Conservation (phyloP, 2,329 filamentous ascomycete species). For the Sphaerulina musiva region DNA sequence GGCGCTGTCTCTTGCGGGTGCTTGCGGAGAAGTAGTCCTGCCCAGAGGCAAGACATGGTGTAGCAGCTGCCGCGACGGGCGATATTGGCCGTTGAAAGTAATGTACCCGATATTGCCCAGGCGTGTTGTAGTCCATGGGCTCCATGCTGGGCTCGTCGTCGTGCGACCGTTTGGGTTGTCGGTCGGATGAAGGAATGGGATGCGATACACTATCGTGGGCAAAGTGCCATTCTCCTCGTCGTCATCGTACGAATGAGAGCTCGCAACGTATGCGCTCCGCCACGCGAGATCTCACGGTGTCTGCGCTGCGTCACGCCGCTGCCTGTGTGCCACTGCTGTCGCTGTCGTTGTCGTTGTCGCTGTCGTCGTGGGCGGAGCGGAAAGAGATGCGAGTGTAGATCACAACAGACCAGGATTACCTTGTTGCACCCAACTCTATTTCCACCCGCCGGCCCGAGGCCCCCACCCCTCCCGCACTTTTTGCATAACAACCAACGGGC, state of each 20-base stretch:
- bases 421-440: background rate
- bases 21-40: constrained; percentile 28
- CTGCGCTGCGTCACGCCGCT: background rate
- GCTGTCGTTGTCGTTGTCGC: background rate
- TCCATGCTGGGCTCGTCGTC: constrained; percentile 12
- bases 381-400: constrained; percentile 3
- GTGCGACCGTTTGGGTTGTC: constrained; percentile 10
- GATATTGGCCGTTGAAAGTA: constrained; percentile 42
- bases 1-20: constrained; percentile 31
- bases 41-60: constrained; percentile 21
- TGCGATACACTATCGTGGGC: background rate
- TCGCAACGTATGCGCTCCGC: too few relatives aligned
- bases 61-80: constrained; percentile 32
- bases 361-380: background rate
- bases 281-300: too few relatives aligned
- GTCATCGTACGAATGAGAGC: background rate
- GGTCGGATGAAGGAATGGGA: constrained; percentile 4
- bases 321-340: background rate
- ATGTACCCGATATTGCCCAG: constrained; percentile 10
- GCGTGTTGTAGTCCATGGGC: constrained; percentile 10
- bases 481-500: too few relatives aligned
- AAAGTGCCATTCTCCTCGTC: background rate
- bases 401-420: background rate
- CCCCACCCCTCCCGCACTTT: too few relatives aligned
- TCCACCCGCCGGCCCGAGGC: background rate